Conservation (phyloP, 2,329 filamentous ascomycete genomes). For the Sporothrix mexicana region DNA sequence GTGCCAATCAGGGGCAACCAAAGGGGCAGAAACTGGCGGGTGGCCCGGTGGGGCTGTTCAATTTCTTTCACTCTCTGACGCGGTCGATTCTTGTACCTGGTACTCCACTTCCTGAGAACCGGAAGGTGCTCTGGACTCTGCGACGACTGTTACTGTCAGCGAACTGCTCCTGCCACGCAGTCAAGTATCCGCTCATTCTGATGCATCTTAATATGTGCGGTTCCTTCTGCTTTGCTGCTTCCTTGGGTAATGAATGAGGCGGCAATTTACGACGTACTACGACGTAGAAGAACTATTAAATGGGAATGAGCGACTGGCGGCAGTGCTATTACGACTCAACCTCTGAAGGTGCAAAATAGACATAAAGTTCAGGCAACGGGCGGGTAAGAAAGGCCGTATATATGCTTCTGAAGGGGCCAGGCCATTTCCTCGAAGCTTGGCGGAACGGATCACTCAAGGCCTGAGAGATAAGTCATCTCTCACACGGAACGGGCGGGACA, state of each 20-base stretch:
- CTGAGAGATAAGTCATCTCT: constrained; percentile 14
- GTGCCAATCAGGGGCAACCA: constrained; percentile 30
- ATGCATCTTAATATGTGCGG: neutral
- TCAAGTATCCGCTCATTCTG: neutral
- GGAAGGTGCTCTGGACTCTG: neutral
- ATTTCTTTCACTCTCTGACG: constrained; percentile 29
- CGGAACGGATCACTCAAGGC: constrained; percentile 3
- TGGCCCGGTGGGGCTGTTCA: constrained; percentile 26
- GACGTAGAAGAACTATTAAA: neutral
- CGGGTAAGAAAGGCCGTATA: neutral
- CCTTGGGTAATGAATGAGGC: constrained; percentile 10
- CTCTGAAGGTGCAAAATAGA: neutral
- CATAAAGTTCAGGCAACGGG: neutral
- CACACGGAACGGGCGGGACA: constrained; percentile 21
- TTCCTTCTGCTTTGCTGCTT: constrained; percentile 10
- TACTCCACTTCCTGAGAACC: constrained; percentile 14
- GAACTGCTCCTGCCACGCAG: neutral
- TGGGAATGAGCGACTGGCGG: constrained; percentile 17
- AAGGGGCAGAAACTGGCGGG: constrained; percentile 27
- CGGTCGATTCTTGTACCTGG: constrained; percentile 28
- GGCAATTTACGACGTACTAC: neutral
- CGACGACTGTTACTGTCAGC: neutral
- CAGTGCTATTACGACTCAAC: neutral
- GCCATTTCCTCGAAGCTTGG: constrained; percentile 8
- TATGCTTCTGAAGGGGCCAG: neutral